phyloP scores from a whole-genome alignment of 2,329 filamentous ascomycete species.

The Westerdykella sp. region DNA sequence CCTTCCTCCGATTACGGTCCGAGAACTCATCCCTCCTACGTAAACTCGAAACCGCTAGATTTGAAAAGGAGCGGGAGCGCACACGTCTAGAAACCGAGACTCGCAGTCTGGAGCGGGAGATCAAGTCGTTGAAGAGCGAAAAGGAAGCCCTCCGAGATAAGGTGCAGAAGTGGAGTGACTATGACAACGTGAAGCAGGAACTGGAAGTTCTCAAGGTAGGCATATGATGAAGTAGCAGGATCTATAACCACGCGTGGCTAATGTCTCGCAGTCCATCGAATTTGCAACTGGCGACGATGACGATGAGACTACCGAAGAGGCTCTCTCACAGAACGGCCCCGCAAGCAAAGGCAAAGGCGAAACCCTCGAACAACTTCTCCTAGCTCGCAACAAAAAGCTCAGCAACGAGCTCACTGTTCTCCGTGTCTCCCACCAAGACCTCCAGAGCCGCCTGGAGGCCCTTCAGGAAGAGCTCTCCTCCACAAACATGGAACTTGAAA shows the following conservation, averaged over 20 bases:
- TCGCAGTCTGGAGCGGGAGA: constrained; percentile 73
- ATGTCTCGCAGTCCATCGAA: constrained; percentile 65
- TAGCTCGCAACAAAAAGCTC: constrained; percentile 94
- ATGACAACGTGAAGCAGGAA: constrained; percentile 93
- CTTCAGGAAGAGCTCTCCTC: constrained; percentile 78
- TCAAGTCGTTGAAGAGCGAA: constrained; percentile 68
- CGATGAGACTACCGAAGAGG: constrained; percentile 32
- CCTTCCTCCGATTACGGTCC: constrained; percentile 78
- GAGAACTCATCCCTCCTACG: constrained; percentile 90
- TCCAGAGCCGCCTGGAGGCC: constrained; percentile 71
- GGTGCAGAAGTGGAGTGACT: constrained; percentile 84
- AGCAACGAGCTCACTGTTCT: constrained; percentile 89
- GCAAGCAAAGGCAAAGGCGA: constrained; percentile 60
- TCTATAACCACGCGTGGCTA: constrained; percentile 3
- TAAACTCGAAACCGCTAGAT: constrained; percentile 74
- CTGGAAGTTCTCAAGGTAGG: constrained; percentile 79
- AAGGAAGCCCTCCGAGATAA: constrained; percentile 73
- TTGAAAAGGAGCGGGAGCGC: constrained; percentile 77
- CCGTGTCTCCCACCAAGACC: constrained; percentile 86
- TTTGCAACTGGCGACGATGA: constrained; percentile 83
- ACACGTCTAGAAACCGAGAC: constrained; percentile 69
- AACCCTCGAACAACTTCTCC: constrained; percentile 80
- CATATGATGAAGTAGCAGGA: neutral
- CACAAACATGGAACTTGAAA: constrained; percentile 80
- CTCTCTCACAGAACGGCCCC: constrained; percentile 43